A percentile compares a stretch with the other conserved stretches of the same genome.
These are phyloP conservation scores for Wallemia ichthyophaga DNA, from an alignment of 1,284 basidiomycete species.

Conservation along the genomic window DNA sequence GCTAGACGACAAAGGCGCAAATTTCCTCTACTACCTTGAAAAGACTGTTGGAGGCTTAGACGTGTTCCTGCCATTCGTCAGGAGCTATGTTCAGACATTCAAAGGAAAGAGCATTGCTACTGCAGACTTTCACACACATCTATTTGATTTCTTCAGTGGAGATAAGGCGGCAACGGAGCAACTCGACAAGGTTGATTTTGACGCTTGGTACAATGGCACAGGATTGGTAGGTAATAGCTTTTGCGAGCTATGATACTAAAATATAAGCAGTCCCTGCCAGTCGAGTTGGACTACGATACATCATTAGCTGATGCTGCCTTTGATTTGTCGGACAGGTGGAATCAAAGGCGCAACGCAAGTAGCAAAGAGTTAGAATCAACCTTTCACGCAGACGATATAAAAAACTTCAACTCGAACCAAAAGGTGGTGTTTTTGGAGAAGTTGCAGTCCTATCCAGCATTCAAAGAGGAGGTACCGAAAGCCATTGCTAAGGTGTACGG, in stretches of 20 bases:
- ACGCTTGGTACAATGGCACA: slow-evolving; percentile 66
- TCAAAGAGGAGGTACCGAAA: slow-evolving; percentile 12
- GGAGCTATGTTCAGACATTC: slow-evolving; percentile 28
- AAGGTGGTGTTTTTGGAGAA: slow-evolving; percentile 21
- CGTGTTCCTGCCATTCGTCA: slow-evolving; percentile 48
- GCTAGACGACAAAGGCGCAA: slow-evolving; percentile 46
- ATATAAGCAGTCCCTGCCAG: slow-evolving; percentile 28
- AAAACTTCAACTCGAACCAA: slow-evolving; percentile 14
- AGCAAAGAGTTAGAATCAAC: not conserved
- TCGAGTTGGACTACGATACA: slow-evolving; percentile 50
- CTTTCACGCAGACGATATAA: slow-evolving; percentile 14
- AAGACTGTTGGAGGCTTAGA: slow-evolving; percentile 58
- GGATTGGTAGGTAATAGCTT: slow-evolving; percentile 17
- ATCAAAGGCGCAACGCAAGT: slow-evolving; percentile 22
- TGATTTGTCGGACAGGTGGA: slow-evolving; percentile 45
- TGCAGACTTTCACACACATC: slow-evolving; percentile 54
- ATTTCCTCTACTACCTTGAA: slow-evolving; percentile 36
- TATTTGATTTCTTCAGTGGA: slow-evolving; percentile 39
- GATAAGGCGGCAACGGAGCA: slow-evolving; percentile 24
- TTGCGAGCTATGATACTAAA: not conserved
- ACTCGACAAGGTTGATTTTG: slow-evolving; percentile 45
- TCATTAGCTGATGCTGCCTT: slow-evolving; percentile 32
- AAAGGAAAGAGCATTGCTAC: slow-evolving; percentile 53
- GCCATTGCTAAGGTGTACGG: slow-evolving; percentile 18
- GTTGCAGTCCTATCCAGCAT: slow-evolving; percentile 14